Base-by-base conservation (phyloP, 2,329 filamentous ascomycete species). In the Colletotrichum siamense region DNA sequence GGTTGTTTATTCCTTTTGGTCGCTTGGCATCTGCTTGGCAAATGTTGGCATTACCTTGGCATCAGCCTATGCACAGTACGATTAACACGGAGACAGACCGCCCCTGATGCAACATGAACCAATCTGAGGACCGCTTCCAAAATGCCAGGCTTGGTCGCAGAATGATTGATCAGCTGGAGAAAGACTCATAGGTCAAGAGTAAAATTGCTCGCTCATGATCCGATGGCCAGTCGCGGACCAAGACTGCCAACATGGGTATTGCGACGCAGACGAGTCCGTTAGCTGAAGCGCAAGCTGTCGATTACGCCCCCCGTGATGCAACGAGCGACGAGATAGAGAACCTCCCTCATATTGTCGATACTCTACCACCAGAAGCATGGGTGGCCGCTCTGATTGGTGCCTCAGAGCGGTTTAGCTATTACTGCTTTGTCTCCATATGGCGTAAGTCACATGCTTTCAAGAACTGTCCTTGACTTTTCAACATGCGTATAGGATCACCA, bases 341-440 rank as follows among this genome's bases (percentile, higher is more conserved):
- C 12, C 68, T 80, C 15, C 78, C 76, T 2, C 76, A 71, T 3
- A 65, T 80, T 16, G 74, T 75, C 39, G 79, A 79, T 61, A 66
- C 63, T 13, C 49, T 80, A 12, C 79, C 79, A 6, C 59, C 78
- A 26, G 71, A 72, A 15, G 79, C 77, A 6, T 80, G 79, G 79
- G 75, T 75, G 55, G 79, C 74, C 15, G 70, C 74, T 32, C 39
- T 79, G 55, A 71, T 78, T 13, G 78, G 77, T 24, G 71, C 78
- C 2, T 75, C 78, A 2, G 79, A 80, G 64, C 67, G 79, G 6
- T 79, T 79, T 69, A 78, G 69, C 30, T 80, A 79, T 64, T 80
- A 77, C 70, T 74, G 61, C 24, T 75, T 79, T 26, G 73, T 78
- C 22, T 73, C 77, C 24, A 70, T 76, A 66, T 80, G 79, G 77